These are phyloP conservation scores for Wickerhamiella nectarea DNA, from an alignment of 805 yeast species.

Conservation along the genomic window DNA sequence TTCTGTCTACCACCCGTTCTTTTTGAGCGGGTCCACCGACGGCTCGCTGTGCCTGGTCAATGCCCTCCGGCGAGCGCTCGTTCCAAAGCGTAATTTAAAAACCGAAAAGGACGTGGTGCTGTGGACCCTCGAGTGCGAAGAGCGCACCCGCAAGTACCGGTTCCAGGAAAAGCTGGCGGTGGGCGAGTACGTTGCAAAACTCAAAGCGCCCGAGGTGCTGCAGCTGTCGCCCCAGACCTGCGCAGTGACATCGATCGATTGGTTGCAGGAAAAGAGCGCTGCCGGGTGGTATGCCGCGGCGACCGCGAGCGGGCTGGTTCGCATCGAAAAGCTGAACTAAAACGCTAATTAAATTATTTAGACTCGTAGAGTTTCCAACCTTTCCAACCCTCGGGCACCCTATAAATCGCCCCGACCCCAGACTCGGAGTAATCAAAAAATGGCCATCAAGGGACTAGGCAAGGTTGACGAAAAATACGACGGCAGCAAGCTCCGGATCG, in stretches of 20 bases:
- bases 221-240: constrained; percentile 36
- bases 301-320: constrained; percentile 36
- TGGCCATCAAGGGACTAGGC: constrained; percentile 59
- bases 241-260: constrained; percentile 36
- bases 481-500: constrained; percentile 48
- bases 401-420: not conserved
- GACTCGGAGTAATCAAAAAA: not conserved
- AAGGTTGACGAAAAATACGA: constrained; percentile 53
- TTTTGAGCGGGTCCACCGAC: constrained; percentile 37
- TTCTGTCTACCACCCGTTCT: constrained; percentile 35
- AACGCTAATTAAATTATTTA: constrained; percentile 1
- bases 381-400: too few relatives aligned
- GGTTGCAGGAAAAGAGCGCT: constrained; percentile 38
- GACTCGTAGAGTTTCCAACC: constrained; percentile 1
- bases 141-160: constrained; percentile 29
- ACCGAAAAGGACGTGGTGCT: constrained; percentile 17
- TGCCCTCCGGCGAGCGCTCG: constrained; percentile 24
- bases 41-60: constrained; percentile 35
- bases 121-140: constrained; percentile 30
- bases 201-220: constrained; percentile 19
- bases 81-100: constrained; percentile 18
- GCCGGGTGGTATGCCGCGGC: constrained; percentile 41
- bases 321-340: constrained; percentile 24
- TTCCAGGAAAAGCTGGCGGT: constrained; percentile 30
- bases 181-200: constrained; percentile 22